Evolutionary conservation across 1,284 basidiomycete species (phyloP).

Genomic region (Athelia sp.): DNA sequence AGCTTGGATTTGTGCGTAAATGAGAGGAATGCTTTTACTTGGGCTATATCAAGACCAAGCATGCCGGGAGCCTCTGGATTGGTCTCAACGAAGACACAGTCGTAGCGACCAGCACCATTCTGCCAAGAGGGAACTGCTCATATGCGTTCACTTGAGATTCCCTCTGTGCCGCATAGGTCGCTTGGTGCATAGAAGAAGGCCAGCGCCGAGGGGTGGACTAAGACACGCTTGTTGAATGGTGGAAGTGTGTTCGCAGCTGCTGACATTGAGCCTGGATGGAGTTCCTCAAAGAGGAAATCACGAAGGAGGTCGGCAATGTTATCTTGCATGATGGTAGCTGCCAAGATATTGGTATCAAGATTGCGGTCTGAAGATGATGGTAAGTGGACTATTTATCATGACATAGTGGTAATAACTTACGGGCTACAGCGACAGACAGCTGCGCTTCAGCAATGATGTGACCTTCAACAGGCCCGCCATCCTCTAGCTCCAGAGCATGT

Average conservation of each 20-base stretch:
- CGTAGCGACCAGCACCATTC: constrained; percentile 6
- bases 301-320: constrained; percentile 13
- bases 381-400: not conserved
- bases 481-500: too few relatives aligned
- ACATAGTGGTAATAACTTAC: not conserved
- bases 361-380: too few relatives aligned
- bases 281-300: constrained; percentile 19
- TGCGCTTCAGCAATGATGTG: not conserved
- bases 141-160: constrained; percentile 22
- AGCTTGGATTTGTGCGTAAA: not conserved
- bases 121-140: constrained; percentile 14
- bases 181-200: constrained; percentile 25
- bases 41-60: not conserved
- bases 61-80: not conserved
- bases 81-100: constrained; percentile 6
- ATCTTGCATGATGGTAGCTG: constrained; percentile 13
- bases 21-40: not conserved
- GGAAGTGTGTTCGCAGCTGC: constrained; percentile 4
- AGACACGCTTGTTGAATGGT: constrained; percentile 4
- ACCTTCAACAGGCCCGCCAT: not conserved
- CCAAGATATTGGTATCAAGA: too few relatives aligned
- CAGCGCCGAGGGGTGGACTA: constrained; percentile 22
- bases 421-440: not conserved
- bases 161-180: constrained; percentile 18
- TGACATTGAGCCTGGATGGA: constrained; percentile 14